Evolutionary conservation across 352 stramenopile species (phyloP).

Genomic region (Globisporangium recalcitrans): DNA sequence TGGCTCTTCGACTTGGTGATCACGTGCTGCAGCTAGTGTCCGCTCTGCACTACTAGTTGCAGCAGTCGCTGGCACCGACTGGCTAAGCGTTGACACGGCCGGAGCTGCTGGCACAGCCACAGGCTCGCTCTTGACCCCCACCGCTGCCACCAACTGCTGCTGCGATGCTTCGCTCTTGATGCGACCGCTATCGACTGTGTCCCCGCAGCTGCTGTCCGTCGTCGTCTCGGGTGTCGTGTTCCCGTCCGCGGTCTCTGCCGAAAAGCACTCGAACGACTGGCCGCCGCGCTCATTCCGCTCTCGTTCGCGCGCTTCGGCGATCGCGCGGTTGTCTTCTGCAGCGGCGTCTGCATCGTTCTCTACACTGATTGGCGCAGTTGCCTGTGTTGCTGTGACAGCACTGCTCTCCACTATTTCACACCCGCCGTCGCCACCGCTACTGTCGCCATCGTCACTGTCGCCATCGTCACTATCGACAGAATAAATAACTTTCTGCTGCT

Average conservation of each 20-base stretch:
- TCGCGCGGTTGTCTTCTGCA: background rate
- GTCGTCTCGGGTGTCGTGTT: slow-evolving; percentile 15
- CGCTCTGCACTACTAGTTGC: background rate
- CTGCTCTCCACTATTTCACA: slow-evolving; percentile 7
- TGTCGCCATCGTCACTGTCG: slow-evolving; percentile 23
- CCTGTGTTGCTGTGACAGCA: background rate
- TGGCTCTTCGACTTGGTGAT: background rate
- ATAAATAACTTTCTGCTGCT: slow-evolving; percentile 20
- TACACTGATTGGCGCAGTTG: background rate
- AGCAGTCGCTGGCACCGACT: background rate
- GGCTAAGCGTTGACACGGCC: background rate
- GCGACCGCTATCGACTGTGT: background rate
- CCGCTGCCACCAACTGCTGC: too few relatives aligned
- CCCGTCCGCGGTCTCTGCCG: background rate
- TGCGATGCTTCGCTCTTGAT: slow-evolving; percentile 7
- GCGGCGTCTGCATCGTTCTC: background rate
- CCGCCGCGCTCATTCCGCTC: background rate
- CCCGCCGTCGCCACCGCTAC: slow-evolving; percentile 4
- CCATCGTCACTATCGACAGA: slow-evolving; percentile 37
- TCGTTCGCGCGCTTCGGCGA: background rate
- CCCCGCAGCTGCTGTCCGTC: slow-evolving; percentile 11
- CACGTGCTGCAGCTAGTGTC: background rate
- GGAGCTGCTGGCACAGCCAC: too few relatives aligned
- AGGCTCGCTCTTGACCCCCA: background rate
- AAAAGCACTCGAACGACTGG: background rate